phyloP scores from a whole-genome alignment of 1,139 yeast genomes.

The Starmera stellimalicola region DNA sequence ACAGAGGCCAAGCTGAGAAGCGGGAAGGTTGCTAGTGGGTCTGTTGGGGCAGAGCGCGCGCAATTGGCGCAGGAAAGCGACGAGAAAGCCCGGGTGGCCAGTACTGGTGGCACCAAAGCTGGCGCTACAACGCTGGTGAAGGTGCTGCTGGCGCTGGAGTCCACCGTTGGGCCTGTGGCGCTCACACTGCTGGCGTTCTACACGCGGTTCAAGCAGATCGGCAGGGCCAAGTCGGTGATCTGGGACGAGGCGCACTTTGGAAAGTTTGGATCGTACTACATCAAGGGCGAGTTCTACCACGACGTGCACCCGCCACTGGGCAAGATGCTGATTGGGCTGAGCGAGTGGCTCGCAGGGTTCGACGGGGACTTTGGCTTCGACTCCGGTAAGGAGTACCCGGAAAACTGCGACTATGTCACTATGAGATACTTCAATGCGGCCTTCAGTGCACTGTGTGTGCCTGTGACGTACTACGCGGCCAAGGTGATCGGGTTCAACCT shows the following conservation, averaged over 20 bases:
- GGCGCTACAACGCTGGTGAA: neutral
- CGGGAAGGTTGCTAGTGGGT: neutral
- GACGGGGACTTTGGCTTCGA: conserved; percentile 58
- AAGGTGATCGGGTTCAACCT: conserved; percentile 35
- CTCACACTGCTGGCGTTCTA: conserved; percentile 55
- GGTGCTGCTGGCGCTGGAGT: no score
- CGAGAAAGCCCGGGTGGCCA: neutral
- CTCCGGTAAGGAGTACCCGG: conserved; percentile 51
- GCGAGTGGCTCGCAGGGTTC: conserved; percentile 61
- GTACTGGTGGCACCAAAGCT: neutral
- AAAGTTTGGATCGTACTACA: conserved; percentile 50
- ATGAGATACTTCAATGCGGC: conserved; percentile 63
- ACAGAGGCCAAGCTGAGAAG: conserved; percentile 4
- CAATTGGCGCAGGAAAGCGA: neutral
- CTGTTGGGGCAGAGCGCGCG: neutral
- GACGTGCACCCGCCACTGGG: conserved; percentile 80
- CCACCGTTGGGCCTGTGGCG: no score
- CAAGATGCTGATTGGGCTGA: conserved; percentile 56
- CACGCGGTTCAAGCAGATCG: conserved; percentile 62
- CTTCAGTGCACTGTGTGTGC: conserved; percentile 55
- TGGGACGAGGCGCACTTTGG: conserved; percentile 97
- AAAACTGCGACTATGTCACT: conserved; percentile 38
- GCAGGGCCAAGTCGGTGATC: conserved; percentile 54
- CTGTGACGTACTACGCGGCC: conserved; percentile 56
- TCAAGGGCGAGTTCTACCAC: conserved; percentile 58